Percentiles rank a stretch among this genome's conserved stretches.
These are phyloP conservation scores for Wickerhamomyces canadensis DNA, from an alignment of 805 yeast genomes.

Conservation along the genomic window DNA sequence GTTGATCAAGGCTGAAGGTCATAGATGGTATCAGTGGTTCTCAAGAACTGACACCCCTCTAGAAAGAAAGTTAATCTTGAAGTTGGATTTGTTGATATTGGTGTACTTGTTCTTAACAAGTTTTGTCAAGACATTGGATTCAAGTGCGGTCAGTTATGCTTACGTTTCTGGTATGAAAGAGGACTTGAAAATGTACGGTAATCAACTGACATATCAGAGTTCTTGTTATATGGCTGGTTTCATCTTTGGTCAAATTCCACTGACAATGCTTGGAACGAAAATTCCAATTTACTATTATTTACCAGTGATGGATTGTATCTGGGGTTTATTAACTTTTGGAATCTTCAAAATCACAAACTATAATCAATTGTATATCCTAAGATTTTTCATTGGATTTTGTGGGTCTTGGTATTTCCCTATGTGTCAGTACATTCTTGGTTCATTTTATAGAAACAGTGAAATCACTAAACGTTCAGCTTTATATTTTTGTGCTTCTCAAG, in stretches of 20 bases:
- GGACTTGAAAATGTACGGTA: slow-evolving; percentile 49
- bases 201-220: slow-evolving; percentile 30
- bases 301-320: slow-evolving; percentile 17
- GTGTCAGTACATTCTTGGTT: slow-evolving; percentile 28
- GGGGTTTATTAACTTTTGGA: slow-evolving; percentile 14
- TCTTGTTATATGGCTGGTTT: slow-evolving; percentile 18
- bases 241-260: slow-evolving; percentile 22
- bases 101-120: slow-evolving; percentile 52
- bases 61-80: slow-evolving; percentile 37
- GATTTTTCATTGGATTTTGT: slow-evolving; percentile 30
- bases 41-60: slow-evolving; percentile 41
- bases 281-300: slow-evolving; percentile 15
- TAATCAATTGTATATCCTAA: slow-evolving; percentile 24
- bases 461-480: slow-evolving; percentile 26
- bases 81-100: slow-evolving; percentile 47
- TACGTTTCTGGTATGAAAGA: slow-evolving; percentile 58
- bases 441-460: slow-evolving; percentile 30
- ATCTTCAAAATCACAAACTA: slow-evolving; percentile 11
- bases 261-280: slow-evolving; percentile 18
- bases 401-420: slow-evolving; percentile 30
- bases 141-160: slow-evolving; percentile 55
- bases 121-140: slow-evolving; percentile 62
- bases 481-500: slow-evolving; percentile 31
- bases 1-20: slow-evolving; percentile 5
- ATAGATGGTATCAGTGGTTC: slow-evolving; percentile 54